Evolutionary conservation across 495 filamentous ascomycete species (phyloP), one percentile per base, ranked within the genome.

Genomic region (Tuber melanosporum): DNA sequence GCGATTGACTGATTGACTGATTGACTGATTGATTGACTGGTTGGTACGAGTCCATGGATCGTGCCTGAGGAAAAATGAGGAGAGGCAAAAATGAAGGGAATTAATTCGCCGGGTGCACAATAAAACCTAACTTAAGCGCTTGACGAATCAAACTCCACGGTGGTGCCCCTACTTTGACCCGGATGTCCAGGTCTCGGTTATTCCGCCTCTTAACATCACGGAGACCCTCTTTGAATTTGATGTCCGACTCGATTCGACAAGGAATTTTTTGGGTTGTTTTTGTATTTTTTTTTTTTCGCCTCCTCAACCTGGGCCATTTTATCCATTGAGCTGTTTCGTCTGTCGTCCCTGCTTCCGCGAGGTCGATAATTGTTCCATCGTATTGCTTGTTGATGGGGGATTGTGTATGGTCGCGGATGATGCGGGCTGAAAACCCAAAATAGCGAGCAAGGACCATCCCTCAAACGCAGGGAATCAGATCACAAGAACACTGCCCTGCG

Each of bases 401-500:
- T 66, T 32, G 57, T 32, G 57, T 66, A 15, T 32, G n/a, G 57
- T 66, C 57, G 57, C 49, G 22, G 49, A 10, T 57, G 26, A 32
- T 15, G 57, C 57, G 57, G 57, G 57, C 57, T 66, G 57, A 66
- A n/a, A 66, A n/a, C 57, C 57, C n/a, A 17, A 66, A 66, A 66
- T 17, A 66, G 57, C 57, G n/a, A 66, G 57, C 57, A 66, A 66
- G 57, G 57, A 32, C 57, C 26, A 66, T 32, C 57, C 57, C 57
- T 66, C 26, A 80, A 80, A 79, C 77, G 46, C 73, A 79, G 78
- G 78, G 76, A 76, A 80, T 79, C 62, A 22, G 57, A 76, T 80
- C 78, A 80, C 73, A 75, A 75, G 78, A 75, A 73, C 78, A 80
- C 78, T 80, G 78, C 78, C 77, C 77, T 79, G 78, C 77, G 73